phyloP scores from a whole-genome alignment of 129 eudicot species.

The Tanacetum coccineum region DNA sequence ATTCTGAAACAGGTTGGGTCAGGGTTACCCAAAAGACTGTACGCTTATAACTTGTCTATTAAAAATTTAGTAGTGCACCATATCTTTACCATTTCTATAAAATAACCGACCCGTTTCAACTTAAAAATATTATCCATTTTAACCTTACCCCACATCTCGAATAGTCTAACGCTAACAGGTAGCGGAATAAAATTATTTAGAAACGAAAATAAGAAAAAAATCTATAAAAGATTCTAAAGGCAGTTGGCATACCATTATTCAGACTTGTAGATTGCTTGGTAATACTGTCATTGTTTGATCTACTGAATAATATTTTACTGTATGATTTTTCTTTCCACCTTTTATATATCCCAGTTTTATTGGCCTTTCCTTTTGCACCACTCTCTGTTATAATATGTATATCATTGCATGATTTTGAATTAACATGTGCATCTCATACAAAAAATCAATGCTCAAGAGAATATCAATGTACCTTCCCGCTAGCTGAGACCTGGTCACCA shows the following conservation, averaged over 20 bases:
- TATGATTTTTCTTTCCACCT: constrained; percentile 84
- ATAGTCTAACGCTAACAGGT: too few species aligned
- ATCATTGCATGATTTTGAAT: constrained; percentile 1
- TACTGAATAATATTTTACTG: constrained; percentile 56
- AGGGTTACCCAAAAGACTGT: too few species aligned
- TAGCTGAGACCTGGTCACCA: constrained; percentile 91
- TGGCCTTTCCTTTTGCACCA: constrained; percentile 69
- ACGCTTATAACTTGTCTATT: too few species aligned
- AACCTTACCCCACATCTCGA: too few species aligned
- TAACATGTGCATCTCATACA: neutral
- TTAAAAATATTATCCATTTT: too few species aligned
- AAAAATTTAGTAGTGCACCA: too few species aligned
- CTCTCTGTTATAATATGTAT: constrained; percentile 70
- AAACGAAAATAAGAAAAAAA: too few species aligned
- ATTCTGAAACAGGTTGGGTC: too few species aligned
- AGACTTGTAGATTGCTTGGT: constrained; percentile 40
- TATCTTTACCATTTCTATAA: too few species aligned
- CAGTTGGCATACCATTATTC: constrained; percentile 45
- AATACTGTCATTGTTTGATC: constrained; percentile 45
- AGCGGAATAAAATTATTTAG: too few species aligned
- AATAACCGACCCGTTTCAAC: too few species aligned
- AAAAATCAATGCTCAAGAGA: neutral
- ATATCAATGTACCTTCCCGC: constrained; percentile 70
- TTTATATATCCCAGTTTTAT: constrained; percentile 83
- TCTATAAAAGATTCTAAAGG: neutral